Evolutionary conservation across 495 filamentous ascomycete species (phyloP).

Genomic region (Neurospora sp.): DNA sequence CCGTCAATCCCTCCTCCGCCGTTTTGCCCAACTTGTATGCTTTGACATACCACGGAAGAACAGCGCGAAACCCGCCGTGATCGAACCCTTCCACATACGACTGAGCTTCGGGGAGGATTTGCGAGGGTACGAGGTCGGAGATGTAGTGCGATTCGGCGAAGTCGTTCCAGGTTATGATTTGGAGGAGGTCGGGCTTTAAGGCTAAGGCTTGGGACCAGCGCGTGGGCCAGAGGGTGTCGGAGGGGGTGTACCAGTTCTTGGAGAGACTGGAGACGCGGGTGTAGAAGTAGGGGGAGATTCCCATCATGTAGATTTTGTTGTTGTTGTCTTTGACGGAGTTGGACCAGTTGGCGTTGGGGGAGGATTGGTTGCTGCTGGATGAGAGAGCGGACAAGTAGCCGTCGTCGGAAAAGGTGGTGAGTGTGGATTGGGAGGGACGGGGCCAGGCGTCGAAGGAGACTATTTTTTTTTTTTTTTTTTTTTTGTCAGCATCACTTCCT

Average conservation of each 20-base stretch:
- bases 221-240: constrained; percentile 56
- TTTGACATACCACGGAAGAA: constrained; percentile 47
- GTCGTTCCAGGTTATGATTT: constrained; percentile 27
- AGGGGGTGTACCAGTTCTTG: constrained; percentile 61
- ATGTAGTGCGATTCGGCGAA: constrained; percentile 43
- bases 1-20: constrained; percentile 23
- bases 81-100: constrained; percentile 9
- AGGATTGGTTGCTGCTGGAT: not conserved
- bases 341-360: not conserved
- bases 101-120: constrained; percentile 12
- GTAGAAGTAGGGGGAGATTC: constrained; percentile 63
- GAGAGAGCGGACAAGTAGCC: not conserved
- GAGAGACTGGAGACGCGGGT: constrained; percentile 12
- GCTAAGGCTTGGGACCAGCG: constrained; percentile 54
- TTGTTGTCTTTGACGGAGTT: not conserved
- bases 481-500: too few relatives aligned
- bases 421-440: not conserved
- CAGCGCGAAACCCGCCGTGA: constrained; percentile 23
- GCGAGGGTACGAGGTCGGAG: constrained; percentile 18
- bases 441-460: constrained; percentile 60
- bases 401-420: not conserved
- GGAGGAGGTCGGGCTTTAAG: constrained; percentile 23
- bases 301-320: constrained; percentile 62
- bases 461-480: too few relatives aligned
- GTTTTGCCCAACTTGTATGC: constrained; percentile 1